A percentile compares a stretch with the other conserved stretches of the same genome.
Evolutionary conservation across 768 basidiomycete genomes (phyloP).

Genomic region (Rhodocollybia butyracea): DNA sequence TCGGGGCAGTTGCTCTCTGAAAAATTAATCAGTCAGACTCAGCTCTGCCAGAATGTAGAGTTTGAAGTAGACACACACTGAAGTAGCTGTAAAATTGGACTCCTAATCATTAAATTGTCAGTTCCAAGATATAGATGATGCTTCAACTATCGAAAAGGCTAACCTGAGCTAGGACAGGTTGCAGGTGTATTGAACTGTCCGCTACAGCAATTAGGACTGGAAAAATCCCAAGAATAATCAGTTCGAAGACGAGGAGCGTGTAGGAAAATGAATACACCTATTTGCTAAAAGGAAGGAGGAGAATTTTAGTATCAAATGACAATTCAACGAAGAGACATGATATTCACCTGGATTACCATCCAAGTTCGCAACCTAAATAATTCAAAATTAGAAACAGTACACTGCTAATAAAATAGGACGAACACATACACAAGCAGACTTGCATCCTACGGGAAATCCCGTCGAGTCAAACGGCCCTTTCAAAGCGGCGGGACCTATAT

Average conservation of each 20-base stretch:
- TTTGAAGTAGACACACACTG: not conserved
- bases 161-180: slow-evolving; percentile 49
- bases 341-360: slow-evolving; percentile 34
- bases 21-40: not conserved
- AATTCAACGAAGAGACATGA: slow-evolving; percentile 12
- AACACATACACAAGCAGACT: slow-evolving; percentile 31
- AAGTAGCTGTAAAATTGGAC: not conserved
- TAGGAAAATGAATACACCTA: no score
- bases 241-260: slow-evolving; percentile 16
- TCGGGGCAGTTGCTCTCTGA: slow-evolving; percentile 33
- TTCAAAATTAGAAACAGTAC: not conserved
- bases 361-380: slow-evolving; percentile 25
- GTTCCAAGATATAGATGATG: not conserved
- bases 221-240: slow-evolving; percentile 23
- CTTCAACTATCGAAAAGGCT: slow-evolving; percentile 41
- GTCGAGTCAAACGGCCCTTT: slow-evolving; percentile 38
- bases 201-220: slow-evolving; percentile 22
- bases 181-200: slow-evolving; percentile 27
- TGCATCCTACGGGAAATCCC: slow-evolving; percentile 36
- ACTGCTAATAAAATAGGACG: not conserved
- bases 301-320: no score
- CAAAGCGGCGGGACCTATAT: slow-evolving; percentile 15
- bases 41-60: no score
- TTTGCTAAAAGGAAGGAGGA: no score
- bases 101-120: no score